phyloP scores from a whole-genome alignment of 1,284 basidiomycete species.

The Tylopilus orsonianus region DNA sequence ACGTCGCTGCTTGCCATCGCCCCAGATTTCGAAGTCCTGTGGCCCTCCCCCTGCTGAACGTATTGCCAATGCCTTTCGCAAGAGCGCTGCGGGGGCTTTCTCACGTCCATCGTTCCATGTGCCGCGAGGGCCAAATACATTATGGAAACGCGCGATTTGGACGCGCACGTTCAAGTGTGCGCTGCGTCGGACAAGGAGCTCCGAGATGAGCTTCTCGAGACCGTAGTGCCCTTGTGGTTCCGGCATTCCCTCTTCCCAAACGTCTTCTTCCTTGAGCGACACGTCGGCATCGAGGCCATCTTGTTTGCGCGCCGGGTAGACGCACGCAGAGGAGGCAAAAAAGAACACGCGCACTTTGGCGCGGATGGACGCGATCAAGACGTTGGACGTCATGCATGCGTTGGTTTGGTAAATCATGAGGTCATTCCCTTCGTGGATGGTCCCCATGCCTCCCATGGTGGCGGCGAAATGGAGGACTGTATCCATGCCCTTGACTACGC shows the following conservation, averaged over 20 bases:
- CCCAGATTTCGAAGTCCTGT: conserved; percentile 53
- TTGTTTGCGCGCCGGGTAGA: conserved; percentile 53
- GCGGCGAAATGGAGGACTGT: conserved; percentile 57
- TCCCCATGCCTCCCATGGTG: conserved; percentile 63
- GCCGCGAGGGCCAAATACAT: conserved; percentile 55
- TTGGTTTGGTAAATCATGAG: conserved; percentile 50
- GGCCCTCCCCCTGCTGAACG: conserved; percentile 7
- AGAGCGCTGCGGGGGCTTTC: conserved; percentile 57
- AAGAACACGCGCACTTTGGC: conserved; percentile 46
- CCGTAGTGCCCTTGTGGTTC: conserved; percentile 58
- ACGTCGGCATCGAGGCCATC: conserved; percentile 34
- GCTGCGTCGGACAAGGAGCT: conserved; percentile 43
- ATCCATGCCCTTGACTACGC: conserved; percentile 39
- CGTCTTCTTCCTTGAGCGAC: conserved; percentile 47
- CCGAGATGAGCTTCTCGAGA: conserved; percentile 55
- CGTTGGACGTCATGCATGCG: conserved; percentile 47
- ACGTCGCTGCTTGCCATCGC: conserved; percentile 50
- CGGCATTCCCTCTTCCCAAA: conserved; percentile 39
- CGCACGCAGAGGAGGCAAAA: conserved; percentile 60
- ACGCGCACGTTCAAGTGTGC: conserved; percentile 36
- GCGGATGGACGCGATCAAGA: conserved; percentile 41
- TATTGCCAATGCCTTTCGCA: conserved; percentile 50
- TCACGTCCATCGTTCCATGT: conserved; percentile 55
- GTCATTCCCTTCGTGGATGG: conserved; percentile 53
- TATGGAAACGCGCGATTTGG: conserved; percentile 57